Evolutionary conservation across 2,329 filamentous ascomycete genomes (phyloP).

Genomic region (Phaeosphaeria sp.): DNA sequence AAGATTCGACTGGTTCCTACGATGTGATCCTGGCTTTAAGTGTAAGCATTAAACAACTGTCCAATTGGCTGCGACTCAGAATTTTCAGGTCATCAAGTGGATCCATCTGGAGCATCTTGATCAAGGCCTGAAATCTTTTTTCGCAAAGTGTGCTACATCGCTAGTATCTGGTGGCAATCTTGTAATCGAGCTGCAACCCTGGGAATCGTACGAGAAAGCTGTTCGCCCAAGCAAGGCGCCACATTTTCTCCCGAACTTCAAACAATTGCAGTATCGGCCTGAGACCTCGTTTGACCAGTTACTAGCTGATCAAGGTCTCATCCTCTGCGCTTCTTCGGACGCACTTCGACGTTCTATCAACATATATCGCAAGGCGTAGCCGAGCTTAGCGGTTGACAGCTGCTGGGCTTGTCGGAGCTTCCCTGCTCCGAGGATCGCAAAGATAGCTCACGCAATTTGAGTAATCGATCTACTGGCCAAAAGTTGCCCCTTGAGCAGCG

Average conservation of each 20-base stretch:
- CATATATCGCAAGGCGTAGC: conserved; percentile 40
- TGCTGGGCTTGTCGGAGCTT: neutral
- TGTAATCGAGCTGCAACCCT: conserved; percentile 45
- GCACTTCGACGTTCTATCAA: conserved; percentile 41
- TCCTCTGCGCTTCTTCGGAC: conserved; percentile 36
- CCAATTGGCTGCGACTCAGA: neutral
- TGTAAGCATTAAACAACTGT: conserved; percentile 1
- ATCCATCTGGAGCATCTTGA: conserved; percentile 48
- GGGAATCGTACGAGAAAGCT: conserved; percentile 47
- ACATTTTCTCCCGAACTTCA: conserved; percentile 38
- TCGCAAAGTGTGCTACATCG: conserved; percentile 39
- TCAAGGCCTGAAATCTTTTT: conserved; percentile 40
- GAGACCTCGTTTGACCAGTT: conserved; percentile 44
- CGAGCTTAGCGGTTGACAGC: neutral
- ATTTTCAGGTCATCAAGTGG: conserved; percentile 46
- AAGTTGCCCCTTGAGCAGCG: neutral
- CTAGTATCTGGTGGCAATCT: conserved; percentile 40
- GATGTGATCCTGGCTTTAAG: conserved; percentile 48
- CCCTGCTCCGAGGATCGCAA: neutral
- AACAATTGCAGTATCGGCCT: conserved; percentile 36
- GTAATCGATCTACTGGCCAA: neutral
- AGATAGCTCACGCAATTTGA: neutral
- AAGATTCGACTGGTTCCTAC: conserved; percentile 34
- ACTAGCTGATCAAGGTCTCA: conserved; percentile 33
- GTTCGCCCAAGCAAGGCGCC: conserved; percentile 41